Base-by-base conservation (phyloP, 306 rosid species). In the Vigna mungo region DNA sequence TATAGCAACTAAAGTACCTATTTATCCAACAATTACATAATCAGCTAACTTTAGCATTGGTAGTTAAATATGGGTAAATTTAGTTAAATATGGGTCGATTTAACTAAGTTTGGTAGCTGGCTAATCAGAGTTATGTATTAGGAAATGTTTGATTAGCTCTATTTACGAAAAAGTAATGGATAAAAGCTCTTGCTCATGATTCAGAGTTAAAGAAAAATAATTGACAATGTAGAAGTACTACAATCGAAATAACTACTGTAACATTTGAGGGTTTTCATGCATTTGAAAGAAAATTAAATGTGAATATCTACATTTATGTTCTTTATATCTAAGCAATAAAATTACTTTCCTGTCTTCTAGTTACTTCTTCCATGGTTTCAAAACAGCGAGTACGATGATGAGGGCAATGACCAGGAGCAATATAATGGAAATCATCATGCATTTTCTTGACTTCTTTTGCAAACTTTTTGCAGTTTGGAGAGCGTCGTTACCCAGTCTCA, bases 361-460 rank as follows among this genome's bases (percentile, higher is more conserved):
- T 82, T 71, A 82, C 87, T 90, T 89, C 85, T 87, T 93, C 97
- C 97, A 86, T 59, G 97, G 97, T 76, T 91, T 87, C 37, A 86
- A 51, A 48, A 91, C 68, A 9, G 94, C 70, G 55, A 91, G 91
- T 17, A 90, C 87, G 15, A 94, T 68, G 43, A 91, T 86, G 78
- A 71, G 21, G 44, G 97, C 97, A 49, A 91, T 88, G 62, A 85
- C 47, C 81, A 91, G 83, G 79, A 94, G 43, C 87, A 91, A 75
- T 68, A 90, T 74, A 14, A 91, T 83, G 80, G 90, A 44, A 36
- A 91, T 90, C 79, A 91, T 84, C 97, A 94, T 91, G 96, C 98
- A 94, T 78, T 91, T 94, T 80, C 98, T 88, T 8, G 98, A 87
- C 82, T 59, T 87, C 87, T 78, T 91, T 68, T 90, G 98, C 81